These are phyloP conservation scores for Paracoccidioides lutzii DNA, from an alignment of 2,329 filamentous ascomycete species.

Conservation along the genomic window DNA sequence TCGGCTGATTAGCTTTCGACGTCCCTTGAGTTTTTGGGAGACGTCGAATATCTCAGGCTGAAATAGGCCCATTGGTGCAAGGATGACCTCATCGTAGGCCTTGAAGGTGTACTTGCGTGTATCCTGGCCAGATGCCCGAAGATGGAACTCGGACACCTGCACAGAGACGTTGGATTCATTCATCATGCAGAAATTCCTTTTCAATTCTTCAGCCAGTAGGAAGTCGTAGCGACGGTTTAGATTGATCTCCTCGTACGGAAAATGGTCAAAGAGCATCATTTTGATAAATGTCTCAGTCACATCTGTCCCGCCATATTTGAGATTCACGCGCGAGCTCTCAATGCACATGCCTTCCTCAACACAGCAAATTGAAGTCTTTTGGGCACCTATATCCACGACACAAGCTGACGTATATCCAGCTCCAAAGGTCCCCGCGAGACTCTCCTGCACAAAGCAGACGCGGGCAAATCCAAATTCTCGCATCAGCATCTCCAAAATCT, in stretches of 20 bases:
- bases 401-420: conserved; percentile 89
- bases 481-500: conserved; percentile 72
- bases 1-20: conserved; percentile 68
- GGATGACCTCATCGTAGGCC: conserved; percentile 87
- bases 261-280: conserved; percentile 95
- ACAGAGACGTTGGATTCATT: conserved; percentile 81
- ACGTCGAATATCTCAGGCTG: conserved; percentile 80
- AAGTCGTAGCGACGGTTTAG: conserved; percentile 82
- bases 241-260: conserved; percentile 92
- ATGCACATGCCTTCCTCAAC: conserved; percentile 93
- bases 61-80: conserved; percentile 90
- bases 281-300: conserved; percentile 91
- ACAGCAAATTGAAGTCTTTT: conserved; percentile 94
- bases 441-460: conserved; percentile 92
- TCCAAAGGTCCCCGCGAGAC: conserved; percentile 84
- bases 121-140: conserved; percentile 74
- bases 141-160: conserved; percentile 77
- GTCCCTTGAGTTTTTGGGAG: conserved; percentile 61
- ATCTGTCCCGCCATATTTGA: conserved; percentile 87
- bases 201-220: conserved; percentile 84
- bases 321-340: conserved; percentile 85
- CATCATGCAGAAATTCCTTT: conserved; percentile 85
- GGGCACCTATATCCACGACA: conserved; percentile 89
- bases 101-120: conserved; percentile 93
- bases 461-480: conserved; percentile 79